Percentiles rank a stretch among this genome's conserved stretches.
Conservation (phyloP, 108 stramenopile species). For the Nitzschia putrida region DNA sequence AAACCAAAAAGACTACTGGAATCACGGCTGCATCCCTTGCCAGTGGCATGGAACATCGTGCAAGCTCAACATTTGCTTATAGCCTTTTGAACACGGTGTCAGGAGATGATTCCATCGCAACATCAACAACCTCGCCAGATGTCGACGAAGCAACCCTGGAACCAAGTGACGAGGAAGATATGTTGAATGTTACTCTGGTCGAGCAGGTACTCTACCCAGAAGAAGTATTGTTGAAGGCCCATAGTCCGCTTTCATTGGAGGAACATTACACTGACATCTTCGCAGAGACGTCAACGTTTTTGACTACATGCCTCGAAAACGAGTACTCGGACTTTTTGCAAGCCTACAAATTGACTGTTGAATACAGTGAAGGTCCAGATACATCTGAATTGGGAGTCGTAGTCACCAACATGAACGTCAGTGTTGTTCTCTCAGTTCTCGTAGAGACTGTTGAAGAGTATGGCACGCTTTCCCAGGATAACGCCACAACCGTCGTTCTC, state of each 20-base stretch:
- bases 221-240: constrained; percentile 31
- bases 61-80: too few relatives aligned
- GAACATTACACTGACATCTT: constrained; percentile 26
- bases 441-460: constrained; percentile 18
- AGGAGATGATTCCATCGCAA: too few relatives aligned
- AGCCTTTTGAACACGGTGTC: too few relatives aligned
- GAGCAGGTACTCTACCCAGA: constrained; percentile 23
- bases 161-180: neutral
- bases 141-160: too few relatives aligned
- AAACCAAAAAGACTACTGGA: too few relatives aligned
- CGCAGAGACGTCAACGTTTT: constrained; percentile 16
- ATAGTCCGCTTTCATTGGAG: constrained; percentile 14
- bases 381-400: constrained; percentile 5
- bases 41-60: too few relatives aligned
- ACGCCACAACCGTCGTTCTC: constrained; percentile 10
- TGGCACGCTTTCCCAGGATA: constrained; percentile 8
- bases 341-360: constrained; percentile 31
- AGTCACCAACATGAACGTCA: constrained; percentile 26
- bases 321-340: constrained; percentile 12
- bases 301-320: constrained; percentile 28
- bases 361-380: constrained; percentile 27
- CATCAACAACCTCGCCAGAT: too few relatives aligned
- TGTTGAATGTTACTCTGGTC: constrained; percentile 13
- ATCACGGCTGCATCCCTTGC: too few relatives aligned
- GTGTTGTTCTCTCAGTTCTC: constrained; percentile 16